A percentile compares a stretch with the other conserved stretches of the same genome.
Evolutionary conservation across 2,329 filamentous ascomycete species (phyloP).

Genomic region (Lecanicillium sp.): DNA sequence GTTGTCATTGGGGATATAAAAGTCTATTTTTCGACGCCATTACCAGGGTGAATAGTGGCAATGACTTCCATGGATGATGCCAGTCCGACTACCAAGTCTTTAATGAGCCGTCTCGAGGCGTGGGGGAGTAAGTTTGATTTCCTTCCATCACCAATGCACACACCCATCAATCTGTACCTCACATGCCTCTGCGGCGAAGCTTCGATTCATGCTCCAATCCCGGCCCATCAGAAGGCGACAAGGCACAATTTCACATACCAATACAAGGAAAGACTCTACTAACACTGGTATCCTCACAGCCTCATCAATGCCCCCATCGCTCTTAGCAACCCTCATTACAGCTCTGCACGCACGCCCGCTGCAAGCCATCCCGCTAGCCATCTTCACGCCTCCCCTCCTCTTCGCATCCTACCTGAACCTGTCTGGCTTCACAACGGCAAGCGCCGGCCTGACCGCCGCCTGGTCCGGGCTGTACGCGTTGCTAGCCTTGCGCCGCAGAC

Average conservation of each 20-base stretch:
- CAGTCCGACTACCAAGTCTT: constrained; percentile 21
- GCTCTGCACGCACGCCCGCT: constrained; percentile 48
- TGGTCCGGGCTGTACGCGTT: constrained; percentile 50
- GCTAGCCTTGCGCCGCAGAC: constrained; percentile 41
- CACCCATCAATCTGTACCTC: too few species aligned
- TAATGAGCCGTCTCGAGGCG: constrained; percentile 27
- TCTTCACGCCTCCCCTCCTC: constrained; percentile 43
- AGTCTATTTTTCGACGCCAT: too few species aligned
- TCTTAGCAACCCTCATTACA: constrained; percentile 47
- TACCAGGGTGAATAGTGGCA: constrained; percentile 1
- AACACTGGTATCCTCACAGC: constrained; percentile 29
- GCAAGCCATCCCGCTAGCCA: constrained; percentile 41
- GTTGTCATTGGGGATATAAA: too few species aligned
- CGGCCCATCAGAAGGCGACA: too few species aligned
- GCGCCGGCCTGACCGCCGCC: constrained; percentile 46
- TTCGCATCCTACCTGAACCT: constrained; percentile 53
- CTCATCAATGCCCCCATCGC: constrained; percentile 44
- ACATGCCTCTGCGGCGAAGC: too few species aligned
- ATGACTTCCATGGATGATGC: constrained; percentile 21
- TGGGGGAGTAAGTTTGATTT: constrained; percentile 40
- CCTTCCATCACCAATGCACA: too few species aligned
- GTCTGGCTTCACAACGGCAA: constrained; percentile 48
- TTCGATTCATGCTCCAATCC: too few species aligned
- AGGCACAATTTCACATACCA: too few species aligned
- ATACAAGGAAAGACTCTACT: neutral